Conservation (phyloP, 2,329 filamentous ascomycete species). For the Sarocladium oryzae region DNA sequence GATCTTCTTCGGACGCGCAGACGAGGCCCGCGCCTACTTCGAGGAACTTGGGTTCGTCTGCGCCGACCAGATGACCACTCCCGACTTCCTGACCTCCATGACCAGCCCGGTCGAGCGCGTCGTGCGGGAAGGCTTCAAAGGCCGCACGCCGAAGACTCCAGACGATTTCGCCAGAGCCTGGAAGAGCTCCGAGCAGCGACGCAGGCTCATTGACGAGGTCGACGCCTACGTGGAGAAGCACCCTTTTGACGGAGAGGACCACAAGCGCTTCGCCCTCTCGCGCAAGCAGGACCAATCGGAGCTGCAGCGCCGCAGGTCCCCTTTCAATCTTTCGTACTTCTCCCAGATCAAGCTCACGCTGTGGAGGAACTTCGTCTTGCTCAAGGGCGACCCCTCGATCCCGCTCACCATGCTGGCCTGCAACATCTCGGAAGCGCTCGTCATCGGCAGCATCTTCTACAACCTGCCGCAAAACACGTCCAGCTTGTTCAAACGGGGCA, state of each 20-base stretch:
- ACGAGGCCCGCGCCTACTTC: constrained; percentile 58
- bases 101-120: constrained; percentile 53
- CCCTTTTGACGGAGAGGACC: constrained; percentile 18
- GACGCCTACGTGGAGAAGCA: constrained; percentile 20
- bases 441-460: constrained; percentile 62
- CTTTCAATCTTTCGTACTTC: constrained; percentile 38
- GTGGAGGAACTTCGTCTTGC: constrained; percentile 18
- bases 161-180: constrained; percentile 24
- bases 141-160: constrained; percentile 21
- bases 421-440: constrained; percentile 32
- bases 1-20: constrained; percentile 56
- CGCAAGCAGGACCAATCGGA: constrained; percentile 12
- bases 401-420: constrained; percentile 35
- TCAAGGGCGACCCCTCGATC: constrained; percentile 14
- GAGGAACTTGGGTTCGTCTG: constrained; percentile 61
- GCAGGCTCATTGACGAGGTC: constrained; percentile 21
- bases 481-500: constrained; percentile 45
- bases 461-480: constrained; percentile 45
- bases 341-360: constrained; percentile 36
- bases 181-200: constrained; percentile 17
- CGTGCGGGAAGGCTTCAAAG: constrained; percentile 48
- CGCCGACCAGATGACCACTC: constrained; percentile 59
- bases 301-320: constrained; percentile 34
- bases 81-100: constrained; percentile 68
- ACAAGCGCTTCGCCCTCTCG: constrained; percentile 14